These are phyloP conservation scores for Aspergillus pseudoterreus DNA, from an alignment of 2,329 filamentous ascomycete species.

Conservation along the genomic window DNA sequence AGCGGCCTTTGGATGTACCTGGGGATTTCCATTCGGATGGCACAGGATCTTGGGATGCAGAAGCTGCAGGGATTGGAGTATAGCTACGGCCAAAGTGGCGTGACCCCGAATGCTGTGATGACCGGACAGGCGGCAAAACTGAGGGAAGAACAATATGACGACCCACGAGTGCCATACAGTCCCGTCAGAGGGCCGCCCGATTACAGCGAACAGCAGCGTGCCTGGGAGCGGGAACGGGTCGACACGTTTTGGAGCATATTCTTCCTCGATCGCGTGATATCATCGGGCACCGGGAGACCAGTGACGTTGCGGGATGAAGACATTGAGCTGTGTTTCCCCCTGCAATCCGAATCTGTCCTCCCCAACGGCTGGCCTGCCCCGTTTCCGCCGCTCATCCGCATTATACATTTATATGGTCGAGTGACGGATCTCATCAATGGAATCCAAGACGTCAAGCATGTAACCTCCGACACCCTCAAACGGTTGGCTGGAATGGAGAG, in stretches of 20 bases:
- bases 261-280: constrained; percentile 81
- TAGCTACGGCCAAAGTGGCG: constrained; percentile 51
- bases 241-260: constrained; percentile 92
- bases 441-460: constrained; percentile 68
- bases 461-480: constrained; percentile 70
- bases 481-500: constrained; percentile 74
- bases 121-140: constrained; percentile 38
- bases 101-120: constrained; percentile 56
- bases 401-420: constrained; percentile 80
- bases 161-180: constrained; percentile 33
- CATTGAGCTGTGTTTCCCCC: constrained; percentile 71
- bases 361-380: constrained; percentile 69
- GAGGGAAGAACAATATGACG: constrained; percentile 43
- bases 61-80: constrained; percentile 71
- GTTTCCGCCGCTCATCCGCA: constrained; percentile 75
- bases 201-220: constrained; percentile 54
- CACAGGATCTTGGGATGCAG: constrained; percentile 74
- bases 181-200: constrained; percentile 32
- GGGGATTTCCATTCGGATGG: constrained; percentile 80
- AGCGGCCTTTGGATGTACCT: constrained; percentile 93
- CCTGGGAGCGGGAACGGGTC: constrained; percentile 72
- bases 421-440: constrained; percentile 83
- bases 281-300: constrained; percentile 77
- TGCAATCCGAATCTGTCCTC: constrained; percentile 49
- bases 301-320: constrained; percentile 82